Percentiles rank a stretch among this genome's conserved stretches.
These are phyloP conservation scores for Ogataea nitratoaversa DNA, from an alignment of 805 yeast genomes.

Conservation along the genomic window DNA sequence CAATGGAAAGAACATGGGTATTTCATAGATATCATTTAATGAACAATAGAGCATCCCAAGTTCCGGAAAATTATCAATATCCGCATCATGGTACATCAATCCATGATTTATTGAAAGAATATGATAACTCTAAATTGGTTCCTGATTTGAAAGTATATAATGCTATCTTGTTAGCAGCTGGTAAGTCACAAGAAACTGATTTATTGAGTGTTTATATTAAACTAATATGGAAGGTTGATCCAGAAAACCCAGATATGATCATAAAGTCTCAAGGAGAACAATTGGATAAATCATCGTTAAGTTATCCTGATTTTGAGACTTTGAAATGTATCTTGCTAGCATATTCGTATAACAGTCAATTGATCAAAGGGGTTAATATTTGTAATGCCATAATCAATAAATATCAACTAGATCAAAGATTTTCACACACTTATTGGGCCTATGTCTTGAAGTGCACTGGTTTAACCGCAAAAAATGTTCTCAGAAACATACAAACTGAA, in stretches of 20 bases:
- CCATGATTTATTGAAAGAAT: slow-evolving; percentile 14
- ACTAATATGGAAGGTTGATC: slow-evolving; percentile 26
- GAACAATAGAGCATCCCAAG: slow-evolving; percentile 9
- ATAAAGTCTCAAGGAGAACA: too few relatives aligned
- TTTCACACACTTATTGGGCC: slow-evolving; percentile 25
- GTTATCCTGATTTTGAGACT: slow-evolving; percentile 24
- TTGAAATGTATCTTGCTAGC: slow-evolving; percentile 28
- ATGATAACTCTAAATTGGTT: slow-evolving; percentile 13
- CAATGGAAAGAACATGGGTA: slow-evolving; percentile 23
- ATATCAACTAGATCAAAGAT: slow-evolving; percentile 17
- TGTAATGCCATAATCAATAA: slow-evolving; percentile 21
- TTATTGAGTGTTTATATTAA: slow-evolving; percentile 22
- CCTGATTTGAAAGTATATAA: slow-evolving; percentile 22
- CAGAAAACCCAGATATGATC: slow-evolving; percentile 2
- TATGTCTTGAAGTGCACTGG: slow-evolving; percentile 23
- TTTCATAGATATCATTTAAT: slow-evolving; percentile 19
- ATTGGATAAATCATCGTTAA: too few relatives aligned
- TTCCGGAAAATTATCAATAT: slow-evolving; percentile 10
- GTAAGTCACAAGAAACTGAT: slow-evolving; percentile 23
- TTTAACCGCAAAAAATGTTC: slow-evolving; percentile 18
- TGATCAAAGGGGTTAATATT: slow-evolving; percentile 25
- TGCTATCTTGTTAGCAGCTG: slow-evolving; percentile 26
- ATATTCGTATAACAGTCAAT: slow-evolving; percentile 26
- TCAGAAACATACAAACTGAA: slow-evolving; percentile 17
- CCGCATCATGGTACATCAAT: slow-evolving; percentile 12